Percentiles rank a stretch among this genome's conserved stretches.
Conservation (phyloP, 2,329 filamentous ascomycete genomes). For the Aspergillaceae sp. region DNA sequence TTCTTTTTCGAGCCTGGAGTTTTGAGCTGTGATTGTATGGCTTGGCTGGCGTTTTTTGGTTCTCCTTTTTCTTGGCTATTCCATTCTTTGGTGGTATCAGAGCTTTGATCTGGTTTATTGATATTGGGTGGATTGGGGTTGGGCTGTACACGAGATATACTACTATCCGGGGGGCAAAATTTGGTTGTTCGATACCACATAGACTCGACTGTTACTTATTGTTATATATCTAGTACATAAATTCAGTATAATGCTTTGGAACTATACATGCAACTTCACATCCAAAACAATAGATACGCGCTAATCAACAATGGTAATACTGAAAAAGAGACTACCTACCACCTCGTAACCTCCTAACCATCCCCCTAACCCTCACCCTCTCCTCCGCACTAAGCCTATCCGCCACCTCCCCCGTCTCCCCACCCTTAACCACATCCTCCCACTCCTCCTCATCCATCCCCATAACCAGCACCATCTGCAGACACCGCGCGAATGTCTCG, state of each 20-base stretch:
- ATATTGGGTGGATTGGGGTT: conserved; percentile 7
- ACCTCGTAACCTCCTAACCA: conserved; percentile 42
- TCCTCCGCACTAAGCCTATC: conserved; percentile 65
- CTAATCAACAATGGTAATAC: no score
- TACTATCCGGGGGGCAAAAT: conserved; percentile 1
- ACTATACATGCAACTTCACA: not conserved
- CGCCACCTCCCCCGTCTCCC: conserved; percentile 42
- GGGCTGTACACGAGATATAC: no score
- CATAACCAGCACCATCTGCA: conserved; percentile 75
- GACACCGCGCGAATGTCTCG: conserved; percentile 66
- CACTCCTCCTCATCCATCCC: conserved; percentile 97
- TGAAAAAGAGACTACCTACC: no score
- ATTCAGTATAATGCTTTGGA: no score
- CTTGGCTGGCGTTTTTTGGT: conserved; percentile 9
- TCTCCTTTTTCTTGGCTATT: conserved; percentile 1
- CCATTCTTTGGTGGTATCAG: conserved; percentile 3
- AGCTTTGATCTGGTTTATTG: no score
- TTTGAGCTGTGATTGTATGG: conserved; percentile 3
- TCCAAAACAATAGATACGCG: no score
- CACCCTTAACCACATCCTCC: conserved; percentile 59
- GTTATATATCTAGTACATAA: no score
- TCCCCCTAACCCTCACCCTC: conserved; percentile 59
- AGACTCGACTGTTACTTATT: not conserved
- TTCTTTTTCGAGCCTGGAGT: conserved; percentile 13
- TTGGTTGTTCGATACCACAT: not conserved